Base-by-base conservation (phyloP, 2,329 filamentous ascomycete species). In the Xylaria sp. region DNA sequence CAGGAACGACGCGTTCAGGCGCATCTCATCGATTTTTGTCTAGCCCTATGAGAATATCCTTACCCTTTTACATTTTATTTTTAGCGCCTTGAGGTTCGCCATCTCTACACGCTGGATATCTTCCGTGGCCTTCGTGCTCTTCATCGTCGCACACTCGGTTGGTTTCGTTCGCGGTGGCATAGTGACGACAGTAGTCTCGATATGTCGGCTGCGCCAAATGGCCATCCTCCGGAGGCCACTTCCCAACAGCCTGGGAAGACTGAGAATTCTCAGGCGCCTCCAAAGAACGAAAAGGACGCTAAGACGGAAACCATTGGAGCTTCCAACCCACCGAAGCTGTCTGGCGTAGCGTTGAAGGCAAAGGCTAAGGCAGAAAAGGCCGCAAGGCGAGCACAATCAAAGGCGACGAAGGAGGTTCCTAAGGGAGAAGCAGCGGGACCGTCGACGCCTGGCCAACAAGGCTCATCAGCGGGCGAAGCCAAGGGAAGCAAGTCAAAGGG, bases 311-410 rank as follows among this genome's bases (percentile, higher is more conserved):
- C 55, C 18, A 49, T 56, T 17, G 59, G 62, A 48, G 48, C 67
- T 4, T 49, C 70, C 4, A 71, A 73, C 16, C 62, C 71, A 18
- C 66, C 72, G 64, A 89, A 90, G 70, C 76, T 90, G 26, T 85
- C 89, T 1, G 82, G 82, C 34, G 91, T 91, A 18, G 89, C 96
- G 72, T 70, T 96, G 67, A 97, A 97, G 76, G 93, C 92, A 66
- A 87, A 85, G 70, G 88, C 89, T 57, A 93, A 96, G 72, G 92
- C 91, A 26, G 93, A 97, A 71, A 97, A 97, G 76, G 89, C 90
- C 48, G 92, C 92, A 43, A 82, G 91, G 57, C 83, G 93, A 76
- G 91, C 89, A 44, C 86, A 86, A 67, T 84, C 81, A 66, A 91
- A 88, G 69, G 77, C 78, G 24, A 77, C 79, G 3, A 81, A 82